A percentile compares a stretch with the other conserved stretches of the same genome.
Evolutionary conservation across 2,329 filamentous ascomycete species (phyloP).

Genomic region (Venturia carpophila): DNA sequence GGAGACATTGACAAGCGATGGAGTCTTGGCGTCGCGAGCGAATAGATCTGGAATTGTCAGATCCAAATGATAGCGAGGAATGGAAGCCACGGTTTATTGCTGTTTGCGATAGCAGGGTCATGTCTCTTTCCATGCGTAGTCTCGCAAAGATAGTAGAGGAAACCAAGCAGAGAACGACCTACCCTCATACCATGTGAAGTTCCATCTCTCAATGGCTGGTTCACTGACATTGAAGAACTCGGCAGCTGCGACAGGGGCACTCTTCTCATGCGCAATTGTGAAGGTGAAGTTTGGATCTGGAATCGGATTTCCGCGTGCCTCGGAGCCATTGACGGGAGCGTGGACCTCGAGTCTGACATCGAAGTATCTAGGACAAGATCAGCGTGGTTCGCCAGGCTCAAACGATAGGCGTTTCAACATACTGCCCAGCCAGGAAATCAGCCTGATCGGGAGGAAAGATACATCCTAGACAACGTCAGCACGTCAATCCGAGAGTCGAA

Average conservation of each 20-base stretch:
- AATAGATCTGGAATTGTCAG: slow-evolving; percentile 52
- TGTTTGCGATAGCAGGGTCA: background rate
- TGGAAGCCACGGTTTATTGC: background rate
- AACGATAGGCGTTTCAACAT: background rate
- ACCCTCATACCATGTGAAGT: slow-evolving; percentile 76
- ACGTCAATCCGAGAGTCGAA: slow-evolving; percentile 19
- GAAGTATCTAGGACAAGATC: slow-evolving; percentile 45
- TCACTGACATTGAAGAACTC: slow-evolving; percentile 64
- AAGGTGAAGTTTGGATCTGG: slow-evolving; percentile 70
- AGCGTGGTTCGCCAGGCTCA: background rate
- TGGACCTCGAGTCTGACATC: slow-evolving; percentile 79
- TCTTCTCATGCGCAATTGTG: slow-evolving; percentile 60
- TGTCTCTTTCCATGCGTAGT: no score
- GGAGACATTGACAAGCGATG: slow-evolving; percentile 70
- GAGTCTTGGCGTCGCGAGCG: slow-evolving; percentile 59
- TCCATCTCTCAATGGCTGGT: slow-evolving; percentile 70
- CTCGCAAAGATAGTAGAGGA: background rate
- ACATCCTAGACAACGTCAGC: slow-evolving; percentile 30
- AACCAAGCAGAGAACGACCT: slow-evolving; percentile 20
- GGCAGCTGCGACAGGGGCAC: slow-evolving; percentile 47
- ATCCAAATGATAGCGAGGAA: background rate
- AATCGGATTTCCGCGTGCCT: slow-evolving; percentile 60
- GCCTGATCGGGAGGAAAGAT: slow-evolving; percentile 56
- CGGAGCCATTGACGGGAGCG: slow-evolving; percentile 71
- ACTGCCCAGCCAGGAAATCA: slow-evolving; percentile 73